Evolutionary conservation across 164 flowering plant species (phyloP), one percentile per base, ranked within the genome.

Genomic region (Aristolochia contorta): DNA sequence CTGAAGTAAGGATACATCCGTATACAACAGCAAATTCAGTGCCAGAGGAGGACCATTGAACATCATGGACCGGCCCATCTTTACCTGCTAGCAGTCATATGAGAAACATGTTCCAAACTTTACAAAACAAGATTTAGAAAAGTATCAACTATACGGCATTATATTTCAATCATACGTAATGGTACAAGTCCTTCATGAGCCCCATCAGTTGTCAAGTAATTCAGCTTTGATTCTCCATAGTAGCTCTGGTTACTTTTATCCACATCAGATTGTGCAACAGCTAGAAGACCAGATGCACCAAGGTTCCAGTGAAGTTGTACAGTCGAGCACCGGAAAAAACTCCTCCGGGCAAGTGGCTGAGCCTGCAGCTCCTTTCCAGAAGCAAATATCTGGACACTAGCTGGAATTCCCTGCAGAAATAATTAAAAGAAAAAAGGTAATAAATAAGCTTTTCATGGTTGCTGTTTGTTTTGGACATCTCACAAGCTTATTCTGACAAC

Each of bases 221-320:
- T 69, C 52, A 94, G 68, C 82, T 94, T 94, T 58, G 99, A 78
- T 69, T 91, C 99, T 60, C 99, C 99, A 75, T 91, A 94, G 71
- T 94, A 94, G 84, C 97, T 91, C 72, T 94, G 96, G 72, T 94
- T 94, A 54, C 93, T 89, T 77, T 89, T 89, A 69, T 94, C 99
- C 72, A 94, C 97, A 78, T 94, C 99, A 10, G 99, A 79, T 65
- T 91, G 97, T 63, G 81, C 96, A 63, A 85, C 78, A 30, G 74
- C 82, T 58, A 94, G 76, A 66, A 94, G 89, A 41, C 99, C 97
- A 14, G 89, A 87, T 58, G 97, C 84, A 57, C 96, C 91, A 71
- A 16, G 21, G 69, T 94, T 94, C 99, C 99, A 94, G 58, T 62
- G 75, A 59, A 91, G 56, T 70, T 94, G 96, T 62, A 89, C 96